Evolutionary conservation across 1,284 basidiomycete species (phyloP), one percentile per base, ranked within the genome.

Genomic region (Cutaneotrichosporon mucoides): DNA sequence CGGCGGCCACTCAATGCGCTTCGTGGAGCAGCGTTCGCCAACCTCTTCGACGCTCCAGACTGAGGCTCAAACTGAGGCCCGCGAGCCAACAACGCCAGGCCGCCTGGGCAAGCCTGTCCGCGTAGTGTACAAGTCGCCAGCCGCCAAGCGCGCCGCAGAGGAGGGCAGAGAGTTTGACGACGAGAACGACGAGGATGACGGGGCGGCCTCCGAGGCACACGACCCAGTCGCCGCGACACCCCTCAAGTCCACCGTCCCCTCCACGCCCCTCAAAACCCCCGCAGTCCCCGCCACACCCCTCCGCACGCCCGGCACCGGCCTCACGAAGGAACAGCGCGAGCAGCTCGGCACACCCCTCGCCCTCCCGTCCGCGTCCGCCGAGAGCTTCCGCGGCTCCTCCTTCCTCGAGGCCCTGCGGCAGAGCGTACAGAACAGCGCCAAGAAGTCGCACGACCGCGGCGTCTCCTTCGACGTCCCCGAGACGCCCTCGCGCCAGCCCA

Each of bases 331-430:
- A 7, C 59, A 61, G 44, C 56, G 62, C 13, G 53, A 53, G 6
- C 33, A 48, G 10, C 66, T 76, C 15, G 73, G 68, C 11, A 75
- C 75, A 0, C 75, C 75, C 9, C 68, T 73, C 35, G 62, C 62
- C 8, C 65, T 76, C 3, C 73, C 59, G 60, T 12, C 67, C 69
- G 15, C 57, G 42, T 41, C 57, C 5, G n/a, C 10, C 5, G 34
- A 46, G 33, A 12, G 41, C n/a, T 34, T 44, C 40, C 37, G 50
- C 12, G 71, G 24, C 24, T 24, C 24, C 24, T 24, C 71, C 10
- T 59, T 75, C 6, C 48, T 53, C 4, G 53, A 63, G 7, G 34
- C 33, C 4, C 60, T 75, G 33, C 65, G 68, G 5, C 45, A 56
- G 24, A 24, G 24, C 24, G 24, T 24, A 24, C 24, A 24, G 46